These are phyloP conservation scores for Keithomyces neogunnii DNA, from an alignment of 2,329 filamentous ascomycete genomes.

Conservation along the genomic window DNA sequence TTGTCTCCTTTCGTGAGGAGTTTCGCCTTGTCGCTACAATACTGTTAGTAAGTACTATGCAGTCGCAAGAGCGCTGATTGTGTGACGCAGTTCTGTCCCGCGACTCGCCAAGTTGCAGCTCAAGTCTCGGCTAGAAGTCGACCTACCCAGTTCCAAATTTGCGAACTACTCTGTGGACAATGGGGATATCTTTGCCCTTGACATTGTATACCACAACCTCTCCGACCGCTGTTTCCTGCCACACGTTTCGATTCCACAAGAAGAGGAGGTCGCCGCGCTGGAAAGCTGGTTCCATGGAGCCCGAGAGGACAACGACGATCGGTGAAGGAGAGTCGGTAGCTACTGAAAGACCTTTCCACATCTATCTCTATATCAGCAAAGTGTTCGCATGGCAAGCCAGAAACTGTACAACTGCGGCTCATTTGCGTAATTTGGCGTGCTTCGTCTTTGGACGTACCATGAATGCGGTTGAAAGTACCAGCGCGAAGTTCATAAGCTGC, in stretches of 20 bases:
- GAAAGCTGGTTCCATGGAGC: slow-evolving; percentile 79
- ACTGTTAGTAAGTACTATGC: slow-evolving; percentile 6
- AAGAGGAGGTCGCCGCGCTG: slow-evolving; percentile 70
- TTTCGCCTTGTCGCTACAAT: slow-evolving; percentile 45
- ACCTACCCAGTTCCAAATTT: slow-evolving; percentile 53
- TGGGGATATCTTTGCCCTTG: slow-evolving; percentile 89
- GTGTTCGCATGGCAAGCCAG: neutral
- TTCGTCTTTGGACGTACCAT: slow-evolving; percentile 51
- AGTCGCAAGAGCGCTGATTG: neutral
- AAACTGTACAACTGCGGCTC: neutral
- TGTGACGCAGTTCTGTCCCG: no score
- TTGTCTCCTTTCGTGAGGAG: slow-evolving; percentile 97
- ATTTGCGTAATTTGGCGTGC: neutral
- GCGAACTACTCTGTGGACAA: slow-evolving; percentile 87
- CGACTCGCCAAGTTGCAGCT: no score
- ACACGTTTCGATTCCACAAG: slow-evolving; percentile 63
- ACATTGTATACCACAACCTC: slow-evolving; percentile 68
- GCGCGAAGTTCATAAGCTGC: slow-evolving; percentile 82
- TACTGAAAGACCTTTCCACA: slow-evolving; percentile 85
- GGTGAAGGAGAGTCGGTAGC: slow-evolving; percentile 66
- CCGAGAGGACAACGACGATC: slow-evolving; percentile 76
- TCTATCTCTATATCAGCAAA: slow-evolving; percentile 29
- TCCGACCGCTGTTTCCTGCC: slow-evolving; percentile 46
- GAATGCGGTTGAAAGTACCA: slow-evolving; percentile 84
- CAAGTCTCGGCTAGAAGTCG: neutral